Evolutionary conservation across 2,329 filamentous ascomycete genomes (phyloP), one percentile per base, ranked within the genome.

Genomic region (Dactylonectria estremocensis): DNA sequence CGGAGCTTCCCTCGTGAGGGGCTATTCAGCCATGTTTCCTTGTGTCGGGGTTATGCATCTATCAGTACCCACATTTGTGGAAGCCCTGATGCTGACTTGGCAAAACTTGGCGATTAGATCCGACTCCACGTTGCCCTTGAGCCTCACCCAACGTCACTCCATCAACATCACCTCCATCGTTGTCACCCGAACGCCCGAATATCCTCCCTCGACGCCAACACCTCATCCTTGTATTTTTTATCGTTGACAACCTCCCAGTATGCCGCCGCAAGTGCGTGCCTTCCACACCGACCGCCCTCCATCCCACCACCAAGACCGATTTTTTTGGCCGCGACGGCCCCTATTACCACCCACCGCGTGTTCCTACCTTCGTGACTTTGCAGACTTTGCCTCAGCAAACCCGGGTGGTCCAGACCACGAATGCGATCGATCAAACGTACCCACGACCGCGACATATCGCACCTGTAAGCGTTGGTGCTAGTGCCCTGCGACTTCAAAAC

Each of bases 131-230:
- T 66, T 45, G 46, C 53, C 24, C 37, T 52, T n/a, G 56, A 72
- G 66, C 61, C 68, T 62, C 61, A 66, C 45, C 14, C 65, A 68
- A 70, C 62, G 64, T 68, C 50, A 54, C 48, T 73, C 70, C 65
- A 71, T 54, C 73, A 75, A 65, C 73, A 73, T 74, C 71, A 56
- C 22, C 18, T 49, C 14, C 52, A 45, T 35, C 24, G 6, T 14
- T 46, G 18, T 6, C 10, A 5, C 28, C 37, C 46, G 18, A 40
- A 13, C 6, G 16, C 14, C 18, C 31, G 18, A 49, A 58, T 22
- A 6, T 5, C 20, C 14, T 49, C 31, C 31, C 56, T n/a, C 54
- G 14, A 43, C n/a, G 8, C 16, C 22, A 56, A 5, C 45, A 40
- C 22, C n/a, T 3, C 13, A 7, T 14, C 35, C 28, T 16, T 28